phyloP scores from a whole-genome alignment of 768 basidiomycete genomes.

The Rhizopogon vesiculosus region DNA sequence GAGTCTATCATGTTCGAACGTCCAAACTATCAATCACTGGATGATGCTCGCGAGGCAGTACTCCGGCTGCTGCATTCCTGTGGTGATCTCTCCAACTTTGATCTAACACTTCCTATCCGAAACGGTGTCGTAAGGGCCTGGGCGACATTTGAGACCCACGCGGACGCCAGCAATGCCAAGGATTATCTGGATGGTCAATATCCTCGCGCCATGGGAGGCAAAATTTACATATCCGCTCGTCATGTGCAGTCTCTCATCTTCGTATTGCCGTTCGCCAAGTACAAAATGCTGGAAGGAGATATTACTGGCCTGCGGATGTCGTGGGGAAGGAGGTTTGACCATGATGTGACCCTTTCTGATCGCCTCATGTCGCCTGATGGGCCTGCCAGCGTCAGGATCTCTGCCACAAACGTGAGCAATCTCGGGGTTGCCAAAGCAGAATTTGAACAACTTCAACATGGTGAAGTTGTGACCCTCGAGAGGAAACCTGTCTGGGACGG shows the following conservation, averaged over 20 bases:
- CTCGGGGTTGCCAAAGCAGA: constrained; percentile 54
- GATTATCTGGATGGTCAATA: constrained; percentile 41
- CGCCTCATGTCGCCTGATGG: neutral
- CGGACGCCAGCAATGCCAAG: constrained; percentile 49
- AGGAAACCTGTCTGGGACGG: constrained; percentile 60
- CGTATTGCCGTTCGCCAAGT: constrained; percentile 32
- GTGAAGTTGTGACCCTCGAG: constrained; percentile 51
- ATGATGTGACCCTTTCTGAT: constrained; percentile 23
- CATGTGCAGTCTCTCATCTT: constrained; percentile 54
- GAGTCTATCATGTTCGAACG: constrained; percentile 49
- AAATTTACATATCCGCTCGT: constrained; percentile 41
- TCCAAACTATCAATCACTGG: constrained; percentile 37
- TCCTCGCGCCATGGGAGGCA: constrained; percentile 38
- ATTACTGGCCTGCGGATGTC: constrained; percentile 39
- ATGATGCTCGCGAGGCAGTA: constrained; percentile 34
- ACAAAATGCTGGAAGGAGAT: constrained; percentile 37
- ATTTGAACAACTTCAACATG: constrained; percentile 57
- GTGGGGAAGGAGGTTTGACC: constrained; percentile 25
- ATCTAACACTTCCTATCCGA: constrained; percentile 47
- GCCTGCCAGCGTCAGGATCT: constrained; percentile 40
- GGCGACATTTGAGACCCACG: constrained; percentile 48
- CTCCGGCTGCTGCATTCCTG: constrained; percentile 30
- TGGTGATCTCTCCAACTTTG: constrained; percentile 37
- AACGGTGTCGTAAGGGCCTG: constrained; percentile 47
- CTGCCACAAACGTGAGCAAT: constrained; percentile 42